Evolutionary conservation across 2,329 filamentous ascomycete genomes (phyloP), one percentile per base, ranked within the genome.

Genomic region (Thyridium curvatum): DNA sequence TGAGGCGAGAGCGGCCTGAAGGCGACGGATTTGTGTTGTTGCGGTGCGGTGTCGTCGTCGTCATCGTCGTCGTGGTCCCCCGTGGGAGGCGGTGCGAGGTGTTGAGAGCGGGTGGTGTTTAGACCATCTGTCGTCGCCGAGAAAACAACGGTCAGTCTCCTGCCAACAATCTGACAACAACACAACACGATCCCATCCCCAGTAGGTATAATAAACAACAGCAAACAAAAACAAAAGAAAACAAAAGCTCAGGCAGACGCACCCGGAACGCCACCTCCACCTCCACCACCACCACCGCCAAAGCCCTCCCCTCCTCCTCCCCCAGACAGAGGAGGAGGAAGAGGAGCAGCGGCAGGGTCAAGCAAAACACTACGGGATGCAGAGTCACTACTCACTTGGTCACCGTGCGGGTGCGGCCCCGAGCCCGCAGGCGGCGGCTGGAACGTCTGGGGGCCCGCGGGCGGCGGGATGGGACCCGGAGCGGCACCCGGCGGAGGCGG

Each of bases 1-100:
- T 68, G 64, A 1, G 71, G 71, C 3, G 71, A 74, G 31, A 75
- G 50, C 1, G 71, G 71, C 3, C 65, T 61, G 39, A 73, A 75
- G 2, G 56, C 47, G 2, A 74, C 69, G 1, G 65, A 65, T 43
- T 71, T 71, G 21, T 26, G 21, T 26, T 26, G 16, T 58, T 42
- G 46, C 43, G 40, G 49, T 4, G 50, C 48, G 12, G 42, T 37
- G 21, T 12, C 26, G 10, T 12, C 7, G 9, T 18, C 31, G 8
- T 35, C 32, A 3, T 39, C 42, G 5, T 43, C 42, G 10, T 39
- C 30, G 12, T 37, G 39, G 10, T 47, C 42, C 4, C 46, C 42
- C 4, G 46, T 42, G 10, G 39, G 33, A 12, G 39, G 37, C 8
- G 36, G 13, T 6, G 46, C 33, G 14, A 37, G 15, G 15, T 40